phyloP scores from a whole-genome alignment of 2,329 filamentous ascomycete genomes.

The Hortaea werneckii region DNA sequence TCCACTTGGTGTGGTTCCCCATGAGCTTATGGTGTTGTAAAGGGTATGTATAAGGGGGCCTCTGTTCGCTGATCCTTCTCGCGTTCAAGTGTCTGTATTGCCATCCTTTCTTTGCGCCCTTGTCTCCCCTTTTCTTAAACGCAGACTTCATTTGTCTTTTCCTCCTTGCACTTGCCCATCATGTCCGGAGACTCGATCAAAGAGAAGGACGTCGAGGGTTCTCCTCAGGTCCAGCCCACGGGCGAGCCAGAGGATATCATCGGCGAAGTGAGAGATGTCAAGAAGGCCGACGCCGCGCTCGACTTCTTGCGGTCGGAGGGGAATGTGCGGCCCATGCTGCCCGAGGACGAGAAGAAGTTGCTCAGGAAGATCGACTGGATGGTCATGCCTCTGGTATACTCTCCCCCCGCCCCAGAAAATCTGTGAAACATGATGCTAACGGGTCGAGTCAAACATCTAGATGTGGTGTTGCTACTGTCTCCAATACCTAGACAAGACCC shows the following conservation, averaged over 20 bases:
- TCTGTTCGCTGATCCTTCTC: no score
- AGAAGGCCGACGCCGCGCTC: conserved; percentile 22
- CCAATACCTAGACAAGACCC: conserved; percentile 33
- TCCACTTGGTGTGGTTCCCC: no score
- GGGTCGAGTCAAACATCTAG: no score
- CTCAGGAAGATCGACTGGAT: conserved; percentile 28
- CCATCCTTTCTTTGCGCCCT: no score
- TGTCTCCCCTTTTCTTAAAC: no score
- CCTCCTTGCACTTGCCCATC: neutral
- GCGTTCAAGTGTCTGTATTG: no score
- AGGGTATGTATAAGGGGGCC: no score
- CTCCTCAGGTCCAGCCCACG: neutral
- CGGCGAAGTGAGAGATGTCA: conserved; percentile 19
- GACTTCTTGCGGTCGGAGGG: conserved; percentile 22
- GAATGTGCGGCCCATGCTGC: conserved; percentile 15
- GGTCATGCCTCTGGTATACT: conserved; percentile 13
- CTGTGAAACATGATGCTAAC: no score
- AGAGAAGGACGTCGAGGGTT: conserved; percentile 14
- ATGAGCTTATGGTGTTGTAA: no score
- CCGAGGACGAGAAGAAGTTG: conserved; percentile 7
- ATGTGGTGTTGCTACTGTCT: conserved; percentile 31
- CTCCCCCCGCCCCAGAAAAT: no score
- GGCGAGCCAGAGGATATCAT: conserved; percentile 5
- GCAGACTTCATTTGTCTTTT: no score
- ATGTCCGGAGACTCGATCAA: conserved; percentile 5